These are phyloP conservation scores for Clathrus columnatus DNA, from an alignment of 768 basidiomycete genomes.

Conservation along the genomic window DNA sequence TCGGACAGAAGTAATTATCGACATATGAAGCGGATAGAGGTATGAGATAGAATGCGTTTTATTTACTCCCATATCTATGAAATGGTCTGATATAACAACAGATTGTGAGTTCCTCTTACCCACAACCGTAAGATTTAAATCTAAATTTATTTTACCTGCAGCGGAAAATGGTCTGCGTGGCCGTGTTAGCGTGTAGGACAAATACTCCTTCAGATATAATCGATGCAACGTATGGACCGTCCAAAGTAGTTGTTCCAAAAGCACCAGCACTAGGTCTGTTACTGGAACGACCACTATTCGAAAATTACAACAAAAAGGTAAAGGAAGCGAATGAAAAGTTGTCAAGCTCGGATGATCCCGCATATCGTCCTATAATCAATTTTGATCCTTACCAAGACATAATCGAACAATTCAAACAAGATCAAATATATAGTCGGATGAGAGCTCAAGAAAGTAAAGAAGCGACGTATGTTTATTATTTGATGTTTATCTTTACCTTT, in stretches of 20 bases:
- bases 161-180: conserved; percentile 94
- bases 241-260: conserved; percentile 82
- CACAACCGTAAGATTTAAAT: conserved; percentile 7
- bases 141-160: conserved; percentile 24
- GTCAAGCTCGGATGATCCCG: conserved; percentile 33
- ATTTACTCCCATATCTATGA: background rate
- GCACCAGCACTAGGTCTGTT: conserved; percentile 92
- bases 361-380: conserved; percentile 64
- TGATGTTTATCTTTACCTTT: background rate
- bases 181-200: conserved; percentile 74
- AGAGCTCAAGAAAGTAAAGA: conserved; percentile 70
- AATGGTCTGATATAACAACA: too few relatives aligned
- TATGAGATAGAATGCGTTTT: conserved; percentile 31
- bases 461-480: conserved; percentile 53
- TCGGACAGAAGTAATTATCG: conserved; percentile 73
- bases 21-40: conserved; percentile 85
- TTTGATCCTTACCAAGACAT: conserved; percentile 56
- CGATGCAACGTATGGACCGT: conserved; percentile 75
- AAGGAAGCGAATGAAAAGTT: conserved; percentile 5
- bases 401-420: conserved; percentile 78
- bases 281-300: conserved; percentile 79
- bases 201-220: conserved; percentile 67
- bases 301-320: conserved; percentile 53
- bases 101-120: background rate
- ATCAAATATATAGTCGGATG: conserved; percentile 82